Evolutionary conservation across 345 rosid species (phyloP).

Genomic region (Populus pruinosa): DNA sequence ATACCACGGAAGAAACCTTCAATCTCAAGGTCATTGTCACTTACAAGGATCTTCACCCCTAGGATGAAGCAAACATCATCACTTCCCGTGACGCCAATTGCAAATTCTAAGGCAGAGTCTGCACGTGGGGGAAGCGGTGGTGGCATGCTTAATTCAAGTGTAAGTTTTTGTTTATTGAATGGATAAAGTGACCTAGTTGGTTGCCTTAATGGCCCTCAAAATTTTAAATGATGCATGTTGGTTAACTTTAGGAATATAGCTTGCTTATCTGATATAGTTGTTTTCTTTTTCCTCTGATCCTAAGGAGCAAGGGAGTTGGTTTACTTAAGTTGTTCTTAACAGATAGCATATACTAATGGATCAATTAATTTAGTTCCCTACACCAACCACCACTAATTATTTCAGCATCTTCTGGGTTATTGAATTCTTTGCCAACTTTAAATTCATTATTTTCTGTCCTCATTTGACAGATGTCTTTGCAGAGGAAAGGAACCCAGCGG

Average conservation of each 20-base stretch:
- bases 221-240: not conserved
- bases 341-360: not conserved
- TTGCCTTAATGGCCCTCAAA: not conserved
- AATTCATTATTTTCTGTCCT: not conserved
- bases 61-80: slow-evolving; percentile 78
- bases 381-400: not conserved
- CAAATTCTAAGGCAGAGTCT: slow-evolving; percentile 44
- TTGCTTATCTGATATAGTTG: not conserved
- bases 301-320: not conserved
- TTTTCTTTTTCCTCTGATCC: not conserved
- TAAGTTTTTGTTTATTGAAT: not conserved
- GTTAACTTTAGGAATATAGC: not conserved
- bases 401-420: not conserved
- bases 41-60: slow-evolving; percentile 79
- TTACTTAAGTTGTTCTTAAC: not conserved
- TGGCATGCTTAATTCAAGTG: slow-evolving; percentile 40
- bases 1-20: slow-evolving; percentile 54
- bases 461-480: slow-evolving; percentile 25
- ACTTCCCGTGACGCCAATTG: slow-evolving; percentile 57
- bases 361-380: not conserved
- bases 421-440: not conserved
- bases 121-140: slow-evolving; percentile 37
- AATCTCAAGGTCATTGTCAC: slow-evolving; percentile 71
- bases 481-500: slow-evolving; percentile 50
- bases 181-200: not conserved